Percentiles rank a stretch among this genome's conserved stretches.
phyloP scores from a whole-genome alignment of 371 early-diverging fungal species.

The Haplosporangium sp. region DNA sequence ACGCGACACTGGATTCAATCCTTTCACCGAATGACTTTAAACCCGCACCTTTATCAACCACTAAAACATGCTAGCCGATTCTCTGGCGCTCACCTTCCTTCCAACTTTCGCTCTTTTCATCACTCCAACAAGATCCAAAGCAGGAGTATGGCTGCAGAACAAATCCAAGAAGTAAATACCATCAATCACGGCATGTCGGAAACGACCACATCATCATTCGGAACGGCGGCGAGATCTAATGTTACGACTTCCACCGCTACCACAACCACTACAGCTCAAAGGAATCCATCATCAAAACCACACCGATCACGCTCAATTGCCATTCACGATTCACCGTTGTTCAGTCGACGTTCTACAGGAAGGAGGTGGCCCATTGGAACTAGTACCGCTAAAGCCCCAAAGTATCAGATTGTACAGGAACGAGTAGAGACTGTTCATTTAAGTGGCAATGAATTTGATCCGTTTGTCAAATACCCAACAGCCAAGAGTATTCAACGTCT shows the following conservation, averaged over 20 bases:
- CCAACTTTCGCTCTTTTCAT: conserved; percentile 9
- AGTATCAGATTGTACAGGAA: conserved; percentile 21
- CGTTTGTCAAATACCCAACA: conserved; percentile 20
- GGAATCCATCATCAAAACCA: background rate
- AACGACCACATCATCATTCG: background rate
- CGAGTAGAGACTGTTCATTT: conserved; percentile 2
- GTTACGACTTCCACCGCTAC: background rate
- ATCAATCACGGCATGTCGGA: background rate
- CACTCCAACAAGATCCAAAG: conserved; percentile 7
- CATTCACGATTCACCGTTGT: conserved; percentile 22
- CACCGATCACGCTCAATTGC: conserved; percentile 4
- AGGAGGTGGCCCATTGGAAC: conserved; percentile 15
- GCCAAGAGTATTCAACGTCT: background rate
- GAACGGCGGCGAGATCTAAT: background rate
- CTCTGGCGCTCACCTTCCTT: background rate
- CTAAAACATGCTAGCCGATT: background rate
- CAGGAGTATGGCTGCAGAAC: conserved; percentile 5
- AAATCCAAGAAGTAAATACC: background rate
- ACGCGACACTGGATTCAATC: conserved; percentile 54
- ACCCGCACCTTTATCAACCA: conserved; percentile 25
- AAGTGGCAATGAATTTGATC: conserved; percentile 18
- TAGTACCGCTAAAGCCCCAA: conserved; percentile 10
- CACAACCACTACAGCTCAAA: background rate
- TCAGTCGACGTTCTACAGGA: conserved; percentile 17
- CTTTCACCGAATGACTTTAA: conserved; percentile 38